Percentiles rank a stretch among this genome's conserved stretches.
Evolutionary conservation across 805 yeast species (phyloP).

Genomic region (Cyberlindnera maritima): DNA sequence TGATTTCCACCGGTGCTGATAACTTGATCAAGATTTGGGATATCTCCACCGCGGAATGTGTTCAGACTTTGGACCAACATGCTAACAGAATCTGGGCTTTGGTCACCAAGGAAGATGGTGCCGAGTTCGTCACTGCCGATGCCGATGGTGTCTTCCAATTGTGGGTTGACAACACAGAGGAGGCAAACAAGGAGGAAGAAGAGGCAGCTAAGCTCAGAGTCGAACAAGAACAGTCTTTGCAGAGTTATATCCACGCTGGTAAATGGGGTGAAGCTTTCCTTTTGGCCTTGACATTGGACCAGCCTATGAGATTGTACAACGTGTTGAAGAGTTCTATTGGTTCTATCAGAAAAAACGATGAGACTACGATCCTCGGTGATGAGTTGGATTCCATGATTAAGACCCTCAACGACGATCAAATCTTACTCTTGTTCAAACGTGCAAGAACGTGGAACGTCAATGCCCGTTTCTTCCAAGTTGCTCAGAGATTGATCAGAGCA

Average conservation of each 20-base stretch:
- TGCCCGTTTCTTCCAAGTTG: conserved; percentile 71
- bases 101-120: conserved; percentile 62
- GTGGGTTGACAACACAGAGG: conserved; percentile 88
- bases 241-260: conserved; percentile 64
- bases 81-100: conserved; percentile 94
- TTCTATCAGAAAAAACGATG: conserved; percentile 35
- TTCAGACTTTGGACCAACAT: conserved; percentile 88
- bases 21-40: conserved; percentile 95
- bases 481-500: conserved; percentile 74
- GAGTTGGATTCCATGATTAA: conserved; percentile 66
- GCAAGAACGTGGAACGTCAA: conserved; percentile 95
- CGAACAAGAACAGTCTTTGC: conserved; percentile 86
- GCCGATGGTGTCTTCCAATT: conserved; percentile 90
- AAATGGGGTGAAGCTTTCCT: conserved; percentile 90
- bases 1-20: conserved; percentile 84
- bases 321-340: conserved; percentile 65
- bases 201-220: conserved; percentile 54
- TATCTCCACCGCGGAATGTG: conserved; percentile 66
- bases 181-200: conserved; percentile 49
- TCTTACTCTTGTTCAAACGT: conserved; percentile 62
- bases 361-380: conserved; percentile 33
- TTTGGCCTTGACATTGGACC: conserved; percentile 81
- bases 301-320: conserved; percentile 83
- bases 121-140: conserved; percentile 77
- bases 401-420: conserved; percentile 54